Conservation (phyloP, 2,329 filamentous ascomycete species). For the Sporothrix sp. region DNA sequence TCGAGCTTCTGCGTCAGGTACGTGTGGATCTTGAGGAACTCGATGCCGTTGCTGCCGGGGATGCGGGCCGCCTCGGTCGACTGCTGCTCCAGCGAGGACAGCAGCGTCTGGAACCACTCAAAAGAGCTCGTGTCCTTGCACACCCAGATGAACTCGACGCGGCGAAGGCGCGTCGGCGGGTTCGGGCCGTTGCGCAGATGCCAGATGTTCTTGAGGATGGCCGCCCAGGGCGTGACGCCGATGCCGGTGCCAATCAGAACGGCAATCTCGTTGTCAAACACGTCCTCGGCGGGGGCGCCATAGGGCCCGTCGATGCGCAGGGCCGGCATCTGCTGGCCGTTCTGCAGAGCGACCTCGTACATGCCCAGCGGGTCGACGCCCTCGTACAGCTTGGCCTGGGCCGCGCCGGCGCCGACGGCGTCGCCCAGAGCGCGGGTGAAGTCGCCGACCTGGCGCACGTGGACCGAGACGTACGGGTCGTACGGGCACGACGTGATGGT, state of each 20-base stretch:
- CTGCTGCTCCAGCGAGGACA: constrained; percentile 83
- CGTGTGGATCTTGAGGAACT: constrained; percentile 96
- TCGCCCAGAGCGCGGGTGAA: constrained; percentile 92
- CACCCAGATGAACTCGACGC: constrained; percentile 98
- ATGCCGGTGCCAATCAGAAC: constrained; percentile 81
- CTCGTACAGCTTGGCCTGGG: constrained; percentile 84
- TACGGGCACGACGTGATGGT: constrained; percentile 98
- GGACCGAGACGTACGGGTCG: constrained; percentile 87
- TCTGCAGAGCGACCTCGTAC: constrained; percentile 93
- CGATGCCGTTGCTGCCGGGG: constrained; percentile 56
- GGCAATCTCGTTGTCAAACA: constrained; percentile 87
- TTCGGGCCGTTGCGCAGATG: constrained; percentile 85
- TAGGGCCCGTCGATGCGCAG: constrained; percentile 93
- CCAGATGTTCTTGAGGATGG: constrained; percentile 96
- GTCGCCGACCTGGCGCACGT: constrained; percentile 93
- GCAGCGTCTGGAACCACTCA: constrained; percentile 95
- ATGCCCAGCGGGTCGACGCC: constrained; percentile 87
- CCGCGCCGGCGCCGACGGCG: constrained; percentile 79
- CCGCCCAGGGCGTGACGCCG: constrained; percentile 77
- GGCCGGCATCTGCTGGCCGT: constrained; percentile 83
- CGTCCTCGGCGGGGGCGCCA: constrained; percentile 92
- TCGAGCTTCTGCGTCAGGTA: constrained; percentile 93
- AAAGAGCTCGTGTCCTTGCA: constrained; percentile 94
- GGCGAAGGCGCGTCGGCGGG: constrained; percentile 76
- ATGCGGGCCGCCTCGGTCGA: constrained; percentile 59